A percentile compares a stretch with the other conserved stretches of the same genome.
Conservation (phyloP, 768 basidiomycete species). For the Lactarius tabidus region DNA sequence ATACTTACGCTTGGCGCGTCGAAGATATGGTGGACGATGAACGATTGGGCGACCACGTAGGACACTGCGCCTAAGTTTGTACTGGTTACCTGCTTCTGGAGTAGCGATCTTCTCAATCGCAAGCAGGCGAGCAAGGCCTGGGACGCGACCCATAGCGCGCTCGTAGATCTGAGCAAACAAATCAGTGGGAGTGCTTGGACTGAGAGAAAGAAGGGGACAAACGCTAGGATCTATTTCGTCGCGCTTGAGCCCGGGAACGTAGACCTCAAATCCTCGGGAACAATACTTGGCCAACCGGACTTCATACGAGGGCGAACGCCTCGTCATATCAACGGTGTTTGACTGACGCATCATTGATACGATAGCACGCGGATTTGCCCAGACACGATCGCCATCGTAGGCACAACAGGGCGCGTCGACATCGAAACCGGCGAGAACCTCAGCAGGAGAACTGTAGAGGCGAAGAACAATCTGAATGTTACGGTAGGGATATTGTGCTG, state of each 20-base stretch:
- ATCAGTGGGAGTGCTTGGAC: neutral
- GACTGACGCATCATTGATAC: conserved; percentile 61
- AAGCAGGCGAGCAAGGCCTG: conserved; percentile 58
- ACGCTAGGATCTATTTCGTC: conserved; percentile 57
- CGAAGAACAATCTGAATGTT: conserved; percentile 65
- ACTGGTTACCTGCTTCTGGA: conserved; percentile 41
- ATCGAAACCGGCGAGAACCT: conserved; percentile 64
- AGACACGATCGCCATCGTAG: conserved; percentile 51
- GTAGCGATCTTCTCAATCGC: conserved; percentile 56
- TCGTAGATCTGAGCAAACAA: conserved; percentile 48
- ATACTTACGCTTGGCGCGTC: conserved; percentile 36
- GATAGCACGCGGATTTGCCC: conserved; percentile 56
- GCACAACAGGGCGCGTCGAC: conserved; percentile 61
- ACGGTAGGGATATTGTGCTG: conserved; percentile 64
- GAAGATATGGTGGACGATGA: neutral
- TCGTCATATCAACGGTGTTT: conserved; percentile 57
- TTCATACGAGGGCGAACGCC: conserved; percentile 65
- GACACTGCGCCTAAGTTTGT: conserved; percentile 44
- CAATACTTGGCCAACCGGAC: conserved; percentile 58
- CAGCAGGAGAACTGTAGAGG: conserved; percentile 58
- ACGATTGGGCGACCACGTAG: conserved; percentile 48
- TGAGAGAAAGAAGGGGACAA: conserved; percentile 18
- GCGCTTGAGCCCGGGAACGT: conserved; percentile 49
- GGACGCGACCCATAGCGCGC: conserved; percentile 50
- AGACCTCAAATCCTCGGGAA: conserved; percentile 51